Evolutionary conservation across 106 monocot genomes (phyloP).

Genomic region (Acorus calamus): DNA sequence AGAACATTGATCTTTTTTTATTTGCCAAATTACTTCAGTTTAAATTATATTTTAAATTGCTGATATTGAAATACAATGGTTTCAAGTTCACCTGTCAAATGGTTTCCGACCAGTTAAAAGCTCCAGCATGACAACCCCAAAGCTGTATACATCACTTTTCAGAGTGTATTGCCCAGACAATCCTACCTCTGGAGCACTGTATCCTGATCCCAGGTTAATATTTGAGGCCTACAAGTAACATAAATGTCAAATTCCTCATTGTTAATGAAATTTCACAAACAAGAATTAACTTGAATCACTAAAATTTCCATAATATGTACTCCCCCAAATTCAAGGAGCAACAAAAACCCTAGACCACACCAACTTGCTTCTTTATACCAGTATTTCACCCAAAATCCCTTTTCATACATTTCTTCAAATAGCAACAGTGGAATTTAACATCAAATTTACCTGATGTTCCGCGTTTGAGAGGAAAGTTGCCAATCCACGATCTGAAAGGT

Average conservation of each 20-base stretch:
- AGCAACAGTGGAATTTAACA: neutral
- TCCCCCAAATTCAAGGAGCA: too few relatives aligned
- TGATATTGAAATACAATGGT: too few relatives aligned
- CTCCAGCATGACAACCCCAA: constrained; percentile 95
- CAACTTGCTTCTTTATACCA: too few relatives aligned
- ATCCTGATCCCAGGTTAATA: constrained; percentile 57
- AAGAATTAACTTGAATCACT: too few relatives aligned
- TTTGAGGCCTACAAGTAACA: constrained; percentile 44
- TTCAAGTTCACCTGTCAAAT: constrained; percentile 59
- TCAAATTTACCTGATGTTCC: constrained; percentile 45
- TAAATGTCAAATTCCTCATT: too few relatives aligned
- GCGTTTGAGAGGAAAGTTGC: constrained; percentile 49
- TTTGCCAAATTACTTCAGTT: too few relatives aligned
- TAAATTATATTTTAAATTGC: too few relatives aligned
- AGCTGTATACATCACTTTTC: constrained; percentile 93
- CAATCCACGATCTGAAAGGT: constrained; percentile 77
- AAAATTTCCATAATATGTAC: too few relatives aligned
- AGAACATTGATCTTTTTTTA: too few relatives aligned
- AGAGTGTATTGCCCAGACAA: constrained; percentile 84
- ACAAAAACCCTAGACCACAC: too few relatives aligned
- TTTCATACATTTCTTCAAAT: neutral
- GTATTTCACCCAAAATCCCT: too few relatives aligned
- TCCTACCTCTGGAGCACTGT: constrained; percentile 81
- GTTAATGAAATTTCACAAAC: too few relatives aligned
- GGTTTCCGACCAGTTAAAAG: constrained; percentile 88